Base-by-base conservation (phyloP, 176 grass and related monocot species). In the Eremochloa ophiuroides region DNA sequence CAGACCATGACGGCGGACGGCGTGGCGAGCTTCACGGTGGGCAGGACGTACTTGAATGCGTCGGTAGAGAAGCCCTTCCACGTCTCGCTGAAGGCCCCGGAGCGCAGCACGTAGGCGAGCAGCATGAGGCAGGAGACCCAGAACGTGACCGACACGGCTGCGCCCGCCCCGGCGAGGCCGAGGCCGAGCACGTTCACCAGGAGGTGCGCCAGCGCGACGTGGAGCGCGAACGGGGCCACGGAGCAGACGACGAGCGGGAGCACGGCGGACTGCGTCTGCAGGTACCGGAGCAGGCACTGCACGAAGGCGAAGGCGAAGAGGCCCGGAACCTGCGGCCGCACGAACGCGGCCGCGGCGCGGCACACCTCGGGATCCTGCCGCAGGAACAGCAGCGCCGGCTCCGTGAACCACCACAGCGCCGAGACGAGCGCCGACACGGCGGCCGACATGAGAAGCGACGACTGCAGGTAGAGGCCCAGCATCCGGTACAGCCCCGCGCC, bases 1-100 rank as follows among this genome's bases (percentile, higher is more conserved):
- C 96, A 99, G 66, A 99, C 88, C 96, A 99, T 99, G 71, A 93
- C 25, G 65, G 96, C 92, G 8, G 93, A 99, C 23, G 96, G 93
- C 72, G 84, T 60, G 14, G 96, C 96, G 60, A 99, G 73, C 83
- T 86, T 95, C 44, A 99, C 43, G 33, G 88, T 91, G 5, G 93
- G 93, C 25, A 93, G 1, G 13, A 99, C 79, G 73, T 88, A 83
- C 50, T 70, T 67, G 35, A 95, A 91, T 1, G 93, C 69, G 33
- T 99, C 96, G 29, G 42, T 29, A 8, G 96, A 91, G 64, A 99
- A 74, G 1, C 96, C 93, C 39, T 75, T 69, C 96, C 90, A 95
- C 4, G 96, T 99, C 58, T 86, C 31, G 6, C 48, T 16, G 59
- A 95, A 91, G 61, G 41, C 51, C 18, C 53, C n/a, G 5, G 93